Conservation (phyloP, 768 basidiomycete genomes). For the Leccinum rimulosum region DNA sequence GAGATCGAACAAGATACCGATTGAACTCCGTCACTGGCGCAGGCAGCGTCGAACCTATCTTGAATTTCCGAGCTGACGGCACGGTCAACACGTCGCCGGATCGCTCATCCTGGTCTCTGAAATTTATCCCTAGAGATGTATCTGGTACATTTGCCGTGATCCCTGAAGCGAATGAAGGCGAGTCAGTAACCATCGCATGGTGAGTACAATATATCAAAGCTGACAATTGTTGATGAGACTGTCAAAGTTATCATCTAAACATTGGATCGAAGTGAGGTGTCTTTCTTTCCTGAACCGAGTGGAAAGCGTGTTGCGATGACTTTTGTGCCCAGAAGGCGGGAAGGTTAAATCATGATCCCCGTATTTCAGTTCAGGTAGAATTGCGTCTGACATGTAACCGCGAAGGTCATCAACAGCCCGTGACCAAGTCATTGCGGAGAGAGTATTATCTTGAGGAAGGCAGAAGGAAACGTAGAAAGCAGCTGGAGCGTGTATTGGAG, state of each 20-base stretch:
- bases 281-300: slow-evolving; percentile 32
- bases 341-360: slow-evolving; percentile 15
- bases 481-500: not conserved
- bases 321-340: slow-evolving; percentile 33
- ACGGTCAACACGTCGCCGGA: slow-evolving; percentile 32
- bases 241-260: slow-evolving; percentile 28
- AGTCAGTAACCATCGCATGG: slow-evolving; percentile 3
- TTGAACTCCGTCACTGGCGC: slow-evolving; percentile 33
- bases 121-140: slow-evolving; percentile 23
- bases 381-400: slow-evolving; percentile 34
- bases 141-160: slow-evolving; percentile 27
- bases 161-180: slow-evolving; percentile 17
- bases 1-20: slow-evolving; percentile 19
- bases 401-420: slow-evolving; percentile 33
- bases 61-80: slow-evolving; percentile 32
- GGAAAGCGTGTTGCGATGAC: slow-evolving; percentile 35
- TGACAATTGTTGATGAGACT: slow-evolving; percentile 30
- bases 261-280: slow-evolving; percentile 31
- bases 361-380: slow-evolving; percentile 32
- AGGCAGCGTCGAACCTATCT: slow-evolving; percentile 22
- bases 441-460: not conserved
- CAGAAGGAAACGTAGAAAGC: not conserved
- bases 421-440: slow-evolving; percentile 23
- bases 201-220: not conserved
- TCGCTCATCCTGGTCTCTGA: slow-evolving; percentile 25